A percentile compares a stretch with the other conserved stretches of the same genome.
phyloP scores from a whole-genome alignment of 2,329 filamentous ascomycete genomes.

The Pseudogymnoascus sp. region DNA sequence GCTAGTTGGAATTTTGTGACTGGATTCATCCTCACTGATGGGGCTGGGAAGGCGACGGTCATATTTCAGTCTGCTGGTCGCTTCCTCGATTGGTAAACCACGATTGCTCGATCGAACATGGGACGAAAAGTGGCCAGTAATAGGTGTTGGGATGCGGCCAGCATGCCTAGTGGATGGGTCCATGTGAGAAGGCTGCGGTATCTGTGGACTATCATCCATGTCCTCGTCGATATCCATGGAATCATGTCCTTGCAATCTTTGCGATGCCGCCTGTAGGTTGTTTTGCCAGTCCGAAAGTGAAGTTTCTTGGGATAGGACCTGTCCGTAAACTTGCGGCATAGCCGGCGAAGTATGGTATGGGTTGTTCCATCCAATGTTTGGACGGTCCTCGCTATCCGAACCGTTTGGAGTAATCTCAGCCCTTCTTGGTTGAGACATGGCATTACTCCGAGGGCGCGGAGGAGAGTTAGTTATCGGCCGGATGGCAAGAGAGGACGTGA shows the following conservation, averaged over 20 bases:
- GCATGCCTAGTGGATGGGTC: constrained; percentile 23
- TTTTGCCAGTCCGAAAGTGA: constrained; percentile 14
- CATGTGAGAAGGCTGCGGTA: constrained; percentile 23
- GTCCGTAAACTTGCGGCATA: constrained; percentile 14
- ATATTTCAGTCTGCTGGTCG: constrained; percentile 21
- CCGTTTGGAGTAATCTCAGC: constrained; percentile 24
- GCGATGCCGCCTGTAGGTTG: constrained; percentile 13
- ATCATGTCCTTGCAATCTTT: constrained; percentile 16
- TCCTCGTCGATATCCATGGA: constrained; percentile 26
- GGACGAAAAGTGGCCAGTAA: constrained; percentile 27
- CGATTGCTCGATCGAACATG: constrained; percentile 18
- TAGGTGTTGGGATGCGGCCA: constrained; percentile 29
- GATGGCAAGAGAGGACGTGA: constrained; percentile 15
- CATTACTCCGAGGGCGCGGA: not conserved
- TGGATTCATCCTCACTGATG: constrained; percentile 29
- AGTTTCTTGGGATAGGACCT: constrained; percentile 9
- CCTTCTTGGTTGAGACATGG: constrained; percentile 19
- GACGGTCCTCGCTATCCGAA: constrained; percentile 25
- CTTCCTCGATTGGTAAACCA: constrained; percentile 19
- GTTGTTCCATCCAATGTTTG: constrained; percentile 19
- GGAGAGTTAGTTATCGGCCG: constrained; percentile 9
- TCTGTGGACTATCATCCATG: constrained; percentile 26
- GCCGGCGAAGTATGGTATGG: constrained; percentile 23
- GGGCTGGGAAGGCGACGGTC: constrained; percentile 27
- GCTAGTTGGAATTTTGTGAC: constrained; percentile 24